Evolutionary conservation across 129 eudicot species (phyloP).

Genomic region (Flaveria brownii): DNA sequence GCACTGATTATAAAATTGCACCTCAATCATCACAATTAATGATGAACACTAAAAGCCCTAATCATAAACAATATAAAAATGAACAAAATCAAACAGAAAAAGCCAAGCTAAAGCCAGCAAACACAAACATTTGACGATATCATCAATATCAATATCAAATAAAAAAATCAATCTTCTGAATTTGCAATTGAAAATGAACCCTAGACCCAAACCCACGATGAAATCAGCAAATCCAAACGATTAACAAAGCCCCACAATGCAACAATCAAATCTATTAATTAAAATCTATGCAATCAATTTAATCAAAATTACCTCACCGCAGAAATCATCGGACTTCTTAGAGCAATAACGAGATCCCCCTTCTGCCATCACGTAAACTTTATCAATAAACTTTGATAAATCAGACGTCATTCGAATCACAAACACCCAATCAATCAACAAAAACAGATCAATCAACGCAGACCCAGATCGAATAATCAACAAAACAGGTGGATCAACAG

Average conservation of each 20-base stretch:
- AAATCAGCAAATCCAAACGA: background rate
- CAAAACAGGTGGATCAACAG: too few species aligned
- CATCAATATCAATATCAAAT: background rate
- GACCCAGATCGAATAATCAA: background rate
- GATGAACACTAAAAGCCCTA: background rate
- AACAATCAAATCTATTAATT: background rate
- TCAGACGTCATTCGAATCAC: background rate
- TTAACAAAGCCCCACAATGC: background rate
- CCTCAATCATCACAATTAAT: background rate
- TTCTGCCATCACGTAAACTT: constrained; percentile 7
- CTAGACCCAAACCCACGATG: background rate
- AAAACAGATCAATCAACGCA: background rate
- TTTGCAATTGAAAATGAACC: background rate
- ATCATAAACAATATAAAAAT: background rate
- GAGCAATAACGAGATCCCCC: constrained; percentile 20
- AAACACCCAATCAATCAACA: background rate
- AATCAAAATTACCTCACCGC: constrained; percentile 11
- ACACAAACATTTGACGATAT: background rate
- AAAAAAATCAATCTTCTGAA: background rate
- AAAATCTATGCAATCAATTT: background rate
- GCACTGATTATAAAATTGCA: background rate
- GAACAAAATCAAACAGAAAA: background rate
- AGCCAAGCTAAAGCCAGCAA: background rate
- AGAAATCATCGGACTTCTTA: constrained; percentile 14
- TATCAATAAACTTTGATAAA: background rate